Percentiles rank a stretch among this genome's conserved stretches.
Evolutionary conservation across 1,284 basidiomycete species (phyloP).

Genomic region (Tylopilus sp.): DNA sequence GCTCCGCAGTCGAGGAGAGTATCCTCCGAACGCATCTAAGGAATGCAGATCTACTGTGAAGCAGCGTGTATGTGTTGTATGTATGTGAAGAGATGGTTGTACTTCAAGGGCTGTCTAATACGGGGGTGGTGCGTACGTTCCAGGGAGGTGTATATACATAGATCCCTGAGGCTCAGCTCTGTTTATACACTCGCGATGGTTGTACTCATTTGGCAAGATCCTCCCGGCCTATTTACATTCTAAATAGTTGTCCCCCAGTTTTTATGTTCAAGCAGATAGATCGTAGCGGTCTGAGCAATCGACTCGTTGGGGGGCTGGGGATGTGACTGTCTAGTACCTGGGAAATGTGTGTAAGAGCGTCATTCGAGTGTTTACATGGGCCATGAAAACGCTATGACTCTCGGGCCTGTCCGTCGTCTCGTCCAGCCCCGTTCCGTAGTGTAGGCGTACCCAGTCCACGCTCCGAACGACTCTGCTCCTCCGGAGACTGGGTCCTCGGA

Average conservation of each 20-base stretch:
- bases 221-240: background rate
- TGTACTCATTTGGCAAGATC: background rate
- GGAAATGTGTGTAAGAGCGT: background rate
- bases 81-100: conserved; percentile 3
- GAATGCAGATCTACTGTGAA: conserved; percentile 34
- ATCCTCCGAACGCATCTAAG: conserved; percentile 33
- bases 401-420: conserved; percentile 29
- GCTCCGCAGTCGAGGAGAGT: conserved; percentile 35
- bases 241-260: background rate
- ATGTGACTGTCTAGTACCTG: conserved; percentile 1
- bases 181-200: background rate
- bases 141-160: background rate
- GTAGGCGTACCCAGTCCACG: conserved; percentile 54
- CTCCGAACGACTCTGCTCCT: conserved; percentile 54
- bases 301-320: background rate
- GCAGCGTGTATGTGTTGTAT: background rate
- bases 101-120: background rate
- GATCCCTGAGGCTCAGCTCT: no score
- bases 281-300: background rate
- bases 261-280: background rate
- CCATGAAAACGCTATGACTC: conserved; percentile 1
- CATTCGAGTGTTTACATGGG: no score
- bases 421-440: conserved; percentile 41
- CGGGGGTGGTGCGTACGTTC: no score
- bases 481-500: conserved; percentile 31